These are phyloP conservation scores for Aphanocladium album DNA, from an alignment of 2,329 filamentous ascomycete genomes.

Conservation along the genomic window DNA sequence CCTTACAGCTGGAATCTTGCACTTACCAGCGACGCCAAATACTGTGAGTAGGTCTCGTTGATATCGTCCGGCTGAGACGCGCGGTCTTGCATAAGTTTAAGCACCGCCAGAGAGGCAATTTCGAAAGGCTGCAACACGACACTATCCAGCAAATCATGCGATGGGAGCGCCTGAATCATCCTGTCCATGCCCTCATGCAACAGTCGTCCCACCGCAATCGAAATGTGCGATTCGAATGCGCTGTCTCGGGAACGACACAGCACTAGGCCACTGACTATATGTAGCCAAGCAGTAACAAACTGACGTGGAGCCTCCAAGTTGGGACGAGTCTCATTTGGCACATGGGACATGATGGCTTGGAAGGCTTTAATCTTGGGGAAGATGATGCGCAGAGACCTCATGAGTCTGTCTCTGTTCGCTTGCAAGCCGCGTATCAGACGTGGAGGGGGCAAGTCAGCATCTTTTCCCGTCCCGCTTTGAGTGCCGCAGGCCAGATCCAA, in stretches of 20 bases:
- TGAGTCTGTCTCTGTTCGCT: neutral
- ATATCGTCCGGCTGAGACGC: conserved; percentile 34
- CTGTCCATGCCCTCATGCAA: conserved; percentile 31
- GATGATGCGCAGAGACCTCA: neutral
- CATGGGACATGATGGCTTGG: conserved; percentile 24
- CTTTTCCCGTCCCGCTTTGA: conserved; percentile 18
- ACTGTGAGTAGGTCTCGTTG: conserved; percentile 37
- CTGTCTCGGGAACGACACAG: conserved; percentile 19
- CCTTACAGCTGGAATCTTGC: too few species aligned
- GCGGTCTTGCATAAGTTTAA: conserved; percentile 35
- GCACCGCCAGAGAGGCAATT: conserved; percentile 34
- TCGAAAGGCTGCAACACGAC: conserved; percentile 38
- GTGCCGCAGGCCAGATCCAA: conserved; percentile 19
- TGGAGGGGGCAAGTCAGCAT: conserved; percentile 5
- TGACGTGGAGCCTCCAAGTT: conserved; percentile 30
- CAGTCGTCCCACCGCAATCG: conserved; percentile 23
- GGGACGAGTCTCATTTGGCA: conserved; percentile 23
- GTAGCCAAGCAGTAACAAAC: conserved; percentile 37
- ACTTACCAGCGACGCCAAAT: conserved; percentile 36
- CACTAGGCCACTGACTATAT: conserved; percentile 34
- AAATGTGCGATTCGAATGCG: conserved; percentile 26
- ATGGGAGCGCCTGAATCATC: conserved; percentile 30
- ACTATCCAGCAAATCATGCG: conserved; percentile 28
- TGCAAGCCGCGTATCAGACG: neutral
- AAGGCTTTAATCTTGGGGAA: conserved; percentile 23